Evolutionary conservation across 148 eudicot species (phyloP), one percentile per base, ranked within the genome.

Genomic region (Chenopodium suecicum): DNA sequence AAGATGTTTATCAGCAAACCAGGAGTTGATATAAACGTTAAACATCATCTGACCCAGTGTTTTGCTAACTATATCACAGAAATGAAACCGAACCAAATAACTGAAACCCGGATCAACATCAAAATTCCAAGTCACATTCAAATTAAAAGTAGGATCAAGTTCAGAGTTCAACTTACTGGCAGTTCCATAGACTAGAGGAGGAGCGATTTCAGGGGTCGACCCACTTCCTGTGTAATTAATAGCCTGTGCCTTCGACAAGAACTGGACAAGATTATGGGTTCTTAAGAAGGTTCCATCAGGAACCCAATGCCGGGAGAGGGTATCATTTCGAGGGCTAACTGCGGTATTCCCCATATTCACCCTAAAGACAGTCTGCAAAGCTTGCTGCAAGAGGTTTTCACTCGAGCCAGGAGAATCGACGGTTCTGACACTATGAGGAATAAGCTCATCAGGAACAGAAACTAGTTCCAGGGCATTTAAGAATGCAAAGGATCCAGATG

Each of bases 101-200:
- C 82, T 81, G 63, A 91, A 91, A 71, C 88, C 89, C n/a, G 88
- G 89, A 85, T 90, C 90, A 79, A 91, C 86, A 76, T 73, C 9
- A 73, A 88, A 91, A 46, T 67, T 74, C 94, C 94, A 91, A 78
- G 94, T 91, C 48, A 83, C 82, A 79, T 91, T 91, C 71, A 79
- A 79, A 79, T 25, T 80, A 34, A 71, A 74, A 71, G 23, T 67
- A 11, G 91, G 90, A 80, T 89, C 83, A 50, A 0, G 2, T 64
- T 54, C 77, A 27, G 91, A 79, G 56, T 87, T 67, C 79, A 90
- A 80, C 86, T 50, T 81, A 48, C 89, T 90, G 66, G 85, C 88
- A 34, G 94, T 89, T 27, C 94, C 89, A 86, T 91, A 90, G 58
- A 91, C 92, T 12, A 68, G 75, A 52, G 81, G 54, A 22, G 92